phyloP scores from a whole-genome alignment of 108 stramenopile genomes.

The Discostella stelligeroides region DNA sequence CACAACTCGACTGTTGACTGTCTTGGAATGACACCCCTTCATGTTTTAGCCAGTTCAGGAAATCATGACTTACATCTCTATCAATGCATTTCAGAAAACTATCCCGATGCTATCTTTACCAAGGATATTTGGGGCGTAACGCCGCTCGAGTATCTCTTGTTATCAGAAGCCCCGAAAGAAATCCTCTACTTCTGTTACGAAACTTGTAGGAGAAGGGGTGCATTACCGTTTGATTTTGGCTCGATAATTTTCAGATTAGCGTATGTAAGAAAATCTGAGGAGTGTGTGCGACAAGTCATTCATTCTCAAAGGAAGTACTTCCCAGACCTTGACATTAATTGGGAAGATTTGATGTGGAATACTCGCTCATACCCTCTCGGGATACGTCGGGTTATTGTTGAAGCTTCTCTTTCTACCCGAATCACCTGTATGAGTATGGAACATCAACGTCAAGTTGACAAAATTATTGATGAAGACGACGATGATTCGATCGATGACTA shows the following conservation, averaged over 20 bases:
- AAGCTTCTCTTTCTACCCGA: too few species aligned
- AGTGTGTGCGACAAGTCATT: not conserved
- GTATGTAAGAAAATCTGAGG: not conserved
- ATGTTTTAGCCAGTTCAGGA: not conserved
- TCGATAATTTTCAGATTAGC: not conserved
- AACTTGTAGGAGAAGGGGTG: not conserved
- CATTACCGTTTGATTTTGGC: not conserved
- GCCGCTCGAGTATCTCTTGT: not conserved
- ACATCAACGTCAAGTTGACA: too few species aligned
- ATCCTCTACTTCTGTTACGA: not conserved
- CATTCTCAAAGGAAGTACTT: not conserved
- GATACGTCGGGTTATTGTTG: too few species aligned
- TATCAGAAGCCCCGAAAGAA: not conserved
- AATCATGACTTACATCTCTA: not conserved
- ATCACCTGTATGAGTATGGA: too few species aligned
- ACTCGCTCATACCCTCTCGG: too few species aligned
- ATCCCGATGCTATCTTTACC: not conserved
- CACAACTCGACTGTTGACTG: not conserved
- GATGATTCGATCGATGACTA: too few species aligned
- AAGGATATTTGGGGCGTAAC: not conserved
- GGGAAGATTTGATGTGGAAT: not conserved
- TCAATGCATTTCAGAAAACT: not conserved
- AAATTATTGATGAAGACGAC: too few species aligned
- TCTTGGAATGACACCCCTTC: not conserved
- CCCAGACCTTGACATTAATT: not conserved